phyloP scores from a whole-genome alignment of 2,329 filamentous ascomycete species.

The Apiospora koreana region DNA sequence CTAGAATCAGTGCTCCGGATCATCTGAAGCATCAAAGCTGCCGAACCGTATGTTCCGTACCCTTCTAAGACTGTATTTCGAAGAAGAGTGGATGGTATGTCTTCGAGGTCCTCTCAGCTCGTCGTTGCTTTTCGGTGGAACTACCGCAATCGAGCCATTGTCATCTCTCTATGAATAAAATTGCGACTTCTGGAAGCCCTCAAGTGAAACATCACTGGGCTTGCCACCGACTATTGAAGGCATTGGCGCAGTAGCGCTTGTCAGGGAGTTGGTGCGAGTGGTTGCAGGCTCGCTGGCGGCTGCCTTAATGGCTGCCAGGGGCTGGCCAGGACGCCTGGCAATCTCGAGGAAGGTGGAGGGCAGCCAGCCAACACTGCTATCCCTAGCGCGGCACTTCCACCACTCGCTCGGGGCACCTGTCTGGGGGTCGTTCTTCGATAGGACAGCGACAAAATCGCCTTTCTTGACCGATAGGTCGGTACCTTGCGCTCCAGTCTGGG shows the following conservation, averaged over 20 bases:
- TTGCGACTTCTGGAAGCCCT: conserved; percentile 12
- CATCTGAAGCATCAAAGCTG: background rate
- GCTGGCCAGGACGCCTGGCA: conserved; percentile 53
- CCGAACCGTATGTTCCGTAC: background rate
- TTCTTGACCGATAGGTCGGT: conserved; percentile 92
- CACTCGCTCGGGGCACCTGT: conserved; percentile 85
- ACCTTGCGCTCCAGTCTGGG: conserved; percentile 66
- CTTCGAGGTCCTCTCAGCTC: background rate
- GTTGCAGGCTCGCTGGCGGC: conserved; percentile 42
- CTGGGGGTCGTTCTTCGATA: conserved; percentile 88
- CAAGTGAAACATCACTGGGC: background rate
- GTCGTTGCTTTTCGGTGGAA: background rate
- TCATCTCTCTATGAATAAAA: conserved; percentile 11
- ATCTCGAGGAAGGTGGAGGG: conserved; percentile 89
- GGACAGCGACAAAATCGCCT: conserved; percentile 91
- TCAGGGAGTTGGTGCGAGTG: conserved; percentile 51
- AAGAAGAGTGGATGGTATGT: background rate
- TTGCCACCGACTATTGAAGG: conserved; percentile 29
- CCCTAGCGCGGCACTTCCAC: conserved; percentile 92
- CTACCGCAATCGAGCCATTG: background rate
- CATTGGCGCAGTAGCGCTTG: conserved; percentile 39
- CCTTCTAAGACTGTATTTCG: too few species aligned
- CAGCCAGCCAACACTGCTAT: conserved; percentile 88
- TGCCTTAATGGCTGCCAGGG: conserved; percentile 54
- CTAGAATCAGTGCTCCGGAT: background rate